Base-by-base conservation (phyloP, 352 stramenopile genomes). In the Globisporangium orthogonon region DNA sequence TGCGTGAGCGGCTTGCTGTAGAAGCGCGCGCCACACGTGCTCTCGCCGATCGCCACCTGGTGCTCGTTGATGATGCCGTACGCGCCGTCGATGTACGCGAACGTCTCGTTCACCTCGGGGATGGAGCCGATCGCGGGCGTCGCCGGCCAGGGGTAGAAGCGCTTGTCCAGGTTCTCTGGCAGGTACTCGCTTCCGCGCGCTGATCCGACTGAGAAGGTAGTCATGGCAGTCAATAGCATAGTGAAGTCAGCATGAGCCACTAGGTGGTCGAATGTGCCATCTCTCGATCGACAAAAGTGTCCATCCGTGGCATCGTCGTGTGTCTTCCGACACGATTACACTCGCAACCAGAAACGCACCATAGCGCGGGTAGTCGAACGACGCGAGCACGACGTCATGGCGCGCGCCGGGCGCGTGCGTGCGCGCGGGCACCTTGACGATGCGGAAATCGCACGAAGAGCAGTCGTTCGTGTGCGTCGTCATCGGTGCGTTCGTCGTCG, bases 1-100 rank as follows among this genome's bases (percentile, higher is more conserved):
- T 86, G 69, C 2, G 66, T 71, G n/a, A 69, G 10, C 0, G 82
- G 79, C 50, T 86, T 88, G 60, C 67, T 87, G 29, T 65, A 51
- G 55, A 92, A 89, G 29, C 68, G 69, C 33, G 76, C 82, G 23
- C 80, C 74, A 31, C 84, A 94, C 17, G 82, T 94, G 55, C 80
- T 91, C 63, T 94, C 82, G 10, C 82, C 82, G 54, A 94, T 90
- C 35, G 80, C 80, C 23, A 94, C 69, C 52, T 91, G 79, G 54
- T 86, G 76, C 30, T 94, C 84, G 48, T 94, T 94, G 46, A 94
- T 78, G 63, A 94, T 91, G 18, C 81, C 81, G 52, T 94, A 94
- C 4, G 69, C 61, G n/a, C 75, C 84, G 52, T 91, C 82, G 40
- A 92, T 76, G 67, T 91, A 94, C 51, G 77, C 84, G 58, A 78